Evolutionary conservation across 73 alveolate species (phyloP), one percentile per base, ranked within the genome.

Genomic region (Paramecium caudatum): DNA sequence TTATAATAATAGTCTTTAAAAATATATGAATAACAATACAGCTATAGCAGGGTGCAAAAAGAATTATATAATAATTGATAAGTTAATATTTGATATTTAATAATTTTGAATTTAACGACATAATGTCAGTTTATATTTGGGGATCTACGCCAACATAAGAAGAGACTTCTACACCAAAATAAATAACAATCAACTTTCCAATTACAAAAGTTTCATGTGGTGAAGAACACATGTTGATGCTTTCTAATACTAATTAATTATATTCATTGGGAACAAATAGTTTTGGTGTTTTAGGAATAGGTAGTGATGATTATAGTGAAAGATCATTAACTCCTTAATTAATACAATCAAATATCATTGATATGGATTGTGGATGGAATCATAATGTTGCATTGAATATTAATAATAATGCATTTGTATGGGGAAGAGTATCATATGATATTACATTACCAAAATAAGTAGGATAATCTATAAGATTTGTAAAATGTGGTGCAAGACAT

Each of bases 341-440:
- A 39, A 74, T 74, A 15, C 17, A 19, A 23, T 39, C 43, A 8
- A 45, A 45, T 19, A 37, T 74, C 0, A 74, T 37, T 17, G 88
- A 74, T 39, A 41, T 74, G 43, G 88, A 74, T 74, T 74, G 69
- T 16, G 88, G 88, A 7, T 74, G 88, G 88, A 74, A 74, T 74
- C 88, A 74, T 15, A 43, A 23, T 5, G 32, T 43, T 12, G 17
- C 62, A 15, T 41, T 74, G 25, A 41, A 74, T 16, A 37, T 39
- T n/a, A 45, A 65, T 15, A 65, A 37, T 37, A 41, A 43, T 37
- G 88, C 88, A 21, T 74, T 74, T 45, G 62, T 41, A 39, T 74
- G 88, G 88, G 88, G 88, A 12, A 74, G 55, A 30, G 88, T 23
- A 0, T 9, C 21, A 2, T 17, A 30, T 16, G 65, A 74, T 74